These are phyloP conservation scores for Corylus americana DNA, from an alignment of 306 rosid genomes.

Conservation along the genomic window DNA sequence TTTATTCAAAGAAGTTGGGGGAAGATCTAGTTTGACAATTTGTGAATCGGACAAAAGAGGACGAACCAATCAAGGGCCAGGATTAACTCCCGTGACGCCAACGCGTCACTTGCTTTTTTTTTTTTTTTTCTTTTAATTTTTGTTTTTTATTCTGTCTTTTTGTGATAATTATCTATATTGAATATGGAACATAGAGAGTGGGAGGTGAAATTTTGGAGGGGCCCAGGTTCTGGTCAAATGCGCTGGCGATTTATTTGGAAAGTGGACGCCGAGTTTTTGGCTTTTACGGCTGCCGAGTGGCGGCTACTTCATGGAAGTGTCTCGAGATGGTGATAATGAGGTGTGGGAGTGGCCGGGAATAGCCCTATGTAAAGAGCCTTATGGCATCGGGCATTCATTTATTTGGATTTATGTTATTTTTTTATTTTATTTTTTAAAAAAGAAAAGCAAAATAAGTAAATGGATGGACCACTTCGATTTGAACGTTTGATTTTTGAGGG, in stretches of 20 bases:
- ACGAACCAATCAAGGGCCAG: conserved; percentile 21
- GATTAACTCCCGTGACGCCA: conserved; percentile 26
- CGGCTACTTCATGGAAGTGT: conserved; percentile 22
- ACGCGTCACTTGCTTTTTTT: conserved; percentile 12
- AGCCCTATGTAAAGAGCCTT: no score
- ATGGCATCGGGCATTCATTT: no score
- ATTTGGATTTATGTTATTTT: no score
- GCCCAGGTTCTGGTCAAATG: not conserved
- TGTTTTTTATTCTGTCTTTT: not conserved
- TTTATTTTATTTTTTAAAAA: no score
- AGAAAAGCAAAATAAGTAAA: no score
- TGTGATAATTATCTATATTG: not conserved
- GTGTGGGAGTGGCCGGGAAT: not conserved
- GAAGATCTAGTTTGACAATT: not conserved
- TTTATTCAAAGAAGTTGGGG: conserved; percentile 3
- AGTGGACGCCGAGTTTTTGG: conserved; percentile 15
- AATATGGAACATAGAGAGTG: not conserved
- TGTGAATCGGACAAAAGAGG: conserved; percentile 4
- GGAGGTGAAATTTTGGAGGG: not conserved
- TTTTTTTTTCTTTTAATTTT: not conserved
- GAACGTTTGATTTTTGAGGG: no score
- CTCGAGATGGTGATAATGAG: not conserved
- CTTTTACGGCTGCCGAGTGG: conserved; percentile 8
- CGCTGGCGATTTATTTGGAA: conserved; percentile 27
- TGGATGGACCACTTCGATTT: no score